A percentile compares a stretch with the other conserved stretches of the same genome.
These are phyloP conservation scores for Euphrasia confusa DNA, from an alignment of 257 asterid genomes.

Conservation along the genomic window DNA sequence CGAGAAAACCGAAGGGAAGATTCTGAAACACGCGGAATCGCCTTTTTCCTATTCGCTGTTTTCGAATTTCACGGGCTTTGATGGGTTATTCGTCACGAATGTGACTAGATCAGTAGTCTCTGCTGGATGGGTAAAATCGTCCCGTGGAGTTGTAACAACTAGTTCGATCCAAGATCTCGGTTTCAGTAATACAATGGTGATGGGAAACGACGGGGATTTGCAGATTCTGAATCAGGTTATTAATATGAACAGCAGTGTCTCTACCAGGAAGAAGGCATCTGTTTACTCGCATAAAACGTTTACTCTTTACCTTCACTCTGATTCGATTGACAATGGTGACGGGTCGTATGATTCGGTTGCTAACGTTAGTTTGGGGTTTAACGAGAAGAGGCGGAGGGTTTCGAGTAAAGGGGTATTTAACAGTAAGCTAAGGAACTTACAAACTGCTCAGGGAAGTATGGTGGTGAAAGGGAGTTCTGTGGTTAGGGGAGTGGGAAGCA, in stretches of 20 bases:
- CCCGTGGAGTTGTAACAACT: conserved; percentile 50
- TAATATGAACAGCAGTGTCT: conserved; percentile 36
- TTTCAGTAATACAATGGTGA: conserved; percentile 42
- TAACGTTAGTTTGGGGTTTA: conserved; percentile 47
- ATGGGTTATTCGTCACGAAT: conserved; percentile 46
- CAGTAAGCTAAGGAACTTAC: conserved; percentile 45
- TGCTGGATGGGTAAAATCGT: conserved; percentile 58
- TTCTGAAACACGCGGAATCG: conserved; percentile 24
- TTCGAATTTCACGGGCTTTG: conserved; percentile 51
- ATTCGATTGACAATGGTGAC: conserved; percentile 38
- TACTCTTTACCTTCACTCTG: conserved; percentile 33
- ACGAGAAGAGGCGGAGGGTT: conserved; percentile 36
- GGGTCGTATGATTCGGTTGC: conserved; percentile 42
- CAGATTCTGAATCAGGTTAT: conserved; percentile 61
- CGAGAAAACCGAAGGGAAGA: conserved; percentile 41
- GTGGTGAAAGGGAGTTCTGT: conserved; percentile 53
- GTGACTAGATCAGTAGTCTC: conserved; percentile 43
- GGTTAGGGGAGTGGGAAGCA: conserved; percentile 55
- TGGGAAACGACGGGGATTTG: conserved; percentile 57
- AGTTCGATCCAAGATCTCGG: conserved; percentile 33
- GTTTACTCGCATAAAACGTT: conserved; percentile 40
- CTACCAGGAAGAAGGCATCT: conserved; percentile 21
- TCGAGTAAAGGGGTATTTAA: conserved; percentile 26
- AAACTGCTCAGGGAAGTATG: conserved; percentile 49
- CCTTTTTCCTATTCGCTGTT: conserved; percentile 29